Evolutionary conservation across 164 flowering plant species (phyloP).

Genomic region (Magnolia sinica): DNA sequence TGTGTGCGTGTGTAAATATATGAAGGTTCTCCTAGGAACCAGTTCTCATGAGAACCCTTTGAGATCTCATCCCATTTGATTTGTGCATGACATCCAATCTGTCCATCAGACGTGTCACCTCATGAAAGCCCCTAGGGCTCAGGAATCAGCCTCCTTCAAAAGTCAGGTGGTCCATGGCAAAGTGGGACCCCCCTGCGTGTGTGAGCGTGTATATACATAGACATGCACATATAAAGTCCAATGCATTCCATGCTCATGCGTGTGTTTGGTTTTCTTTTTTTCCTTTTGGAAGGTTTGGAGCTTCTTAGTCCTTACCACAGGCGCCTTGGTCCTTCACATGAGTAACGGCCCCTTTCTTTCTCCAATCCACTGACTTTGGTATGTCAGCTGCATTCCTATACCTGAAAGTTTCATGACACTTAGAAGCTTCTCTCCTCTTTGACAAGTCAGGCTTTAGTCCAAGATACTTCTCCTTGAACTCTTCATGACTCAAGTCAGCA

Average conservation of each 20-base stretch:
- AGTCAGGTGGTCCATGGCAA: no score
- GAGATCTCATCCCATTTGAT: no score
- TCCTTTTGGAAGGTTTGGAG: not conserved
- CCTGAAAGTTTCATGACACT: constrained; percentile 15
- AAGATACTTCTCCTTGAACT: constrained; percentile 58
- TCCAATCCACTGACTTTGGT: constrained; percentile 66
- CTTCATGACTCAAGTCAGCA: constrained; percentile 73
- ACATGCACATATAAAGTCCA: not conserved
- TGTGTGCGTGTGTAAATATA: no score
- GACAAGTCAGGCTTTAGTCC: constrained; percentile 42
- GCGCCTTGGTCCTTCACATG: constrained; percentile 71
- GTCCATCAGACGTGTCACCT: no score
- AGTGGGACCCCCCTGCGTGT: no score
- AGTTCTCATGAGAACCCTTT: no score
- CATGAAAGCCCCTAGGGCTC: no score
- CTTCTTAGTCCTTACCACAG: constrained; percentile 25
- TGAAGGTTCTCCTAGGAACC: no score
- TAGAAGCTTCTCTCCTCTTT: constrained; percentile 17
- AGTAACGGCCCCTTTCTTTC: constrained; percentile 5
- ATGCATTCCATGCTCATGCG: not conserved
- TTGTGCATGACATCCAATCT: no score
- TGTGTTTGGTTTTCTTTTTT: not conserved
- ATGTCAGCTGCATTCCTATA: constrained; percentile 40
- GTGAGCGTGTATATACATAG: no score
- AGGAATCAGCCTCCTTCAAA: no score